phyloP scores from a whole-genome alignment of 495 filamentous ascomycete species.

The Penicillium parvum region DNA sequence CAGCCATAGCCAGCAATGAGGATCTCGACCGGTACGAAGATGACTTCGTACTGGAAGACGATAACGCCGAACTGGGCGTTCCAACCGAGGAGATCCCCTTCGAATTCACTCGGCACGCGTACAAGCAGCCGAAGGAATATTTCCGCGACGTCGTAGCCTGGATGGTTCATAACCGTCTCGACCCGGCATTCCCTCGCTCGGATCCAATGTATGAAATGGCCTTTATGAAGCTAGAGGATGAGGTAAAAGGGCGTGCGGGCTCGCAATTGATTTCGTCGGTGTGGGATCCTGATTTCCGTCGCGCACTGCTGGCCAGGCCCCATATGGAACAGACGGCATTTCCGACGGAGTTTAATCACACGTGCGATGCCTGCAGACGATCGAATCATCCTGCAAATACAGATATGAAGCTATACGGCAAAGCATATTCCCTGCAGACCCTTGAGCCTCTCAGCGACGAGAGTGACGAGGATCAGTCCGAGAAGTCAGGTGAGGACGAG shows the following conservation, averaged over 20 bases:
- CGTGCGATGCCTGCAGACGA: constrained; percentile 76
- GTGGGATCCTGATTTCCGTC: constrained; percentile 65
- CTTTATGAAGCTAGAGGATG: constrained; percentile 70
- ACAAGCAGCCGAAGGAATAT: constrained; percentile 67
- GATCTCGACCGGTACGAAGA: constrained; percentile 60
- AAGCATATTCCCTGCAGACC: constrained; percentile 63
- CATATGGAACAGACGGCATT: constrained; percentile 33
- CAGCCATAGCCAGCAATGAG: constrained; percentile 31
- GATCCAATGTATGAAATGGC: constrained; percentile 65
- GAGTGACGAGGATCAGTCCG: constrained; percentile 22
- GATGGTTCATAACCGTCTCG: constrained; percentile 74
- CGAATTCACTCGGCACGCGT: constrained; percentile 61
- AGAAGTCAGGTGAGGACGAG: constrained; percentile 24
- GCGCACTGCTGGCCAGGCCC: constrained; percentile 63
- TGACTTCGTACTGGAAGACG: constrained; percentile 67
- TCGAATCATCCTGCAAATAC: constrained; percentile 61
- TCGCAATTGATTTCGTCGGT: constrained; percentile 70
- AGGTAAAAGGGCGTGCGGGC: constrained; percentile 60
- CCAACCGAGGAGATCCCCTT: constrained; percentile 63
- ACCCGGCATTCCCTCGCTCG: constrained; percentile 64
- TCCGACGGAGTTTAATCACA: constrained; percentile 35
- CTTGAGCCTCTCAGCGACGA: constrained; percentile 61
- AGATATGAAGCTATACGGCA: constrained; percentile 59
- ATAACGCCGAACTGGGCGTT: constrained; percentile 57
- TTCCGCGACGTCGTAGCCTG: constrained; percentile 78